Base-by-base conservation (phyloP, 2,329 filamentous ascomycete genomes). In the Tolypocladium ovalisporum region DNA sequence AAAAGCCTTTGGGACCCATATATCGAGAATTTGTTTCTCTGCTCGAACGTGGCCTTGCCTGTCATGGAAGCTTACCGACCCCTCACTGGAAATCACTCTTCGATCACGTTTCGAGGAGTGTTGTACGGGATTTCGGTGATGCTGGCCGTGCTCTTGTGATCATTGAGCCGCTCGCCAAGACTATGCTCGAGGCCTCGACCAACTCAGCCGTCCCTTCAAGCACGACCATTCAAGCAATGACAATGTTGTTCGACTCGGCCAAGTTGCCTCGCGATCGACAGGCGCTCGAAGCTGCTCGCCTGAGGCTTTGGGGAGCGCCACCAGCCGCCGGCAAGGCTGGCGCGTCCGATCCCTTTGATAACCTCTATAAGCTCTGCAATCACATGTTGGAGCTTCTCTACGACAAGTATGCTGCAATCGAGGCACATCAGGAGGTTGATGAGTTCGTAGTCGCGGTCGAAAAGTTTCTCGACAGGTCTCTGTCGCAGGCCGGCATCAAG, bases 1-100 rank as follows among this genome's bases (percentile, higher is more conserved):
- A 78, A 10, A 70, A 77, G 58, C 74, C 82, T 39, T 68, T 86
- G 56, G 83, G 87, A 17, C 82, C 84, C 13, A 85, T 90, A 57
- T 91, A 89, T 62, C 84, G 87, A 10, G 83, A 87, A 55, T 74
- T 88, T 29, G 78, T 86, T 19, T 85, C 81, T 22, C 80, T 95
- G 37, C 76, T 96, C 3, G 79, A 86, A 63, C 74, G 79, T 62
- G 84, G 88, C 22, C 68, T 88, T 53, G 69, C 70, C 35, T 72
- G 74, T 27, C 77, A 77, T 3, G 76, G 78, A 0, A 74, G 74
- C 22, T 69, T 83, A 9, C 77, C 79, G 0, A 72, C 70, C 62
- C 58, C 70, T 19, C 67, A 73, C 8, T 84, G 81, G 81, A 67
- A 75, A 32, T 68, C 75, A 0, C 73, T 93, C 1, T 83, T 89